Base-by-base conservation (phyloP, 1,284 basidiomycete genomes). In the Pterula multifida region DNA sequence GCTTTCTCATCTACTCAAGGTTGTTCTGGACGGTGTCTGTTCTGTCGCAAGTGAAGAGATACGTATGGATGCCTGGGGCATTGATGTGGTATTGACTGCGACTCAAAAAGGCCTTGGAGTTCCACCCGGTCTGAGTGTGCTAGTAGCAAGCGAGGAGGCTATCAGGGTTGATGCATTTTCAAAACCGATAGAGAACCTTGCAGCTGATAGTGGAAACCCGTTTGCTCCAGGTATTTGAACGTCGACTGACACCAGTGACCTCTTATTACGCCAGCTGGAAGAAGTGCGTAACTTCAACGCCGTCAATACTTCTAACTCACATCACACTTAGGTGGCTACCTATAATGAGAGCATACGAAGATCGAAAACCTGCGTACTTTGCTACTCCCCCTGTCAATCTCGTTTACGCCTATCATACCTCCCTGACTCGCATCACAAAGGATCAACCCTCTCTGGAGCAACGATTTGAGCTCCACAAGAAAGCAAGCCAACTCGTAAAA, bases 31-130 rank as follows among this genome's bases (percentile, higher is more conserved):
- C 63, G 91, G 82, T 39, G 96, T 98, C 25, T 98, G 96, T 70
- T 85, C 92, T 3, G 93, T 98, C 12, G 95, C 89, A 0, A 93
- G 87, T 57, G 95, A 98, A 65, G 92, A 98, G 66, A 95, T 98
- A 60, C 81, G 76, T 51, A 85, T 97, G 73, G 95, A 98, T 58
- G 85, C 80, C 15, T 98, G 95, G 96, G 83, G 79, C 24, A 75
- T 98, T 52, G 96, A 98, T 60, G 79, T 94, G 26, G 83, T 98
- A 45, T 65, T 97, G 49, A 81, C 86, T 13, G 95, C 93, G 11
- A 89, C 86, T 52, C 95, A 98, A 67, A 98, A 98, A 67, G 95
- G 96, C 47, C 78, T 98, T 24, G 90, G 94, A 39, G 82, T 84
- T 4, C 96, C 96, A n/a, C 94, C 95, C 15, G 95, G 95, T 50